These are phyloP conservation scores for Didymellaceae sp. DNA, from an alignment of 2,329 filamentous ascomycete species.

Conservation along the genomic window DNA sequence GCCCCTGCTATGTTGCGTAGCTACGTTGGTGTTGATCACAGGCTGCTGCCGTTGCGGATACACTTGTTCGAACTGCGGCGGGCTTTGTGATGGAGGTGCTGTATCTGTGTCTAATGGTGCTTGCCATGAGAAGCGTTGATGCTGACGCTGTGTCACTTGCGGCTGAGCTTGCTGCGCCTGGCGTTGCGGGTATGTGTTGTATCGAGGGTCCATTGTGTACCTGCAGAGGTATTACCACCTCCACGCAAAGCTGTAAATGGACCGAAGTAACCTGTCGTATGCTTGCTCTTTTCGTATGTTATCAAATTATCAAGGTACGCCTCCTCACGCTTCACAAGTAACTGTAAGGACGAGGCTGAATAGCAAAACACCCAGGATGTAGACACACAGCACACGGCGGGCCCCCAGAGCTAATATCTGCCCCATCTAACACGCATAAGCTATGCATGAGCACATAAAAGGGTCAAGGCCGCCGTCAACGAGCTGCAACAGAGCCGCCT, in stretches of 20 bases:
- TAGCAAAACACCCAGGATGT: constrained; percentile 4
- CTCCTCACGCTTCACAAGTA: constrained; percentile 1
- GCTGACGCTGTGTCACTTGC: constrained; percentile 19
- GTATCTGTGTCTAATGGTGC: constrained; percentile 9
- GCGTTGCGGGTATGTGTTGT: constrained; percentile 22
- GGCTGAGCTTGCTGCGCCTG: constrained; percentile 24
- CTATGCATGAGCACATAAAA: constrained; percentile 37
- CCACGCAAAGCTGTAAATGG: not conserved
- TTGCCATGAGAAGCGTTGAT: constrained; percentile 22
- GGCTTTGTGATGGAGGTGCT: not conserved
- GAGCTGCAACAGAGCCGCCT: constrained; percentile 31
- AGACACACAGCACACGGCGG: constrained; percentile 21
- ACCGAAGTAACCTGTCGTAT: not conserved
- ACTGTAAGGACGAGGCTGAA: constrained; percentile 4
- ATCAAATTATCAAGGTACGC: not conserved
- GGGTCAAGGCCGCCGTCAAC: constrained; percentile 19
- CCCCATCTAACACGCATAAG: constrained; percentile 29
- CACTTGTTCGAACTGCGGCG: constrained; percentile 9
- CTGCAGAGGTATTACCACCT: not conserved
- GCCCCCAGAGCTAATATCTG: constrained; percentile 37
- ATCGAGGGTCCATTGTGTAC: constrained; percentile 33
- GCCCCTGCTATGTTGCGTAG: constrained; percentile 30
- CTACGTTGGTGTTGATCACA: constrained; percentile 4
- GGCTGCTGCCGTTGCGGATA: constrained; percentile 6
- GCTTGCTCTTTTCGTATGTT: not conserved